A percentile compares a stretch with the other conserved stretches of the same genome.
phyloP scores from a whole-genome alignment of 2,329 filamentous ascomycete species.

The Fusarium hainanense region DNA sequence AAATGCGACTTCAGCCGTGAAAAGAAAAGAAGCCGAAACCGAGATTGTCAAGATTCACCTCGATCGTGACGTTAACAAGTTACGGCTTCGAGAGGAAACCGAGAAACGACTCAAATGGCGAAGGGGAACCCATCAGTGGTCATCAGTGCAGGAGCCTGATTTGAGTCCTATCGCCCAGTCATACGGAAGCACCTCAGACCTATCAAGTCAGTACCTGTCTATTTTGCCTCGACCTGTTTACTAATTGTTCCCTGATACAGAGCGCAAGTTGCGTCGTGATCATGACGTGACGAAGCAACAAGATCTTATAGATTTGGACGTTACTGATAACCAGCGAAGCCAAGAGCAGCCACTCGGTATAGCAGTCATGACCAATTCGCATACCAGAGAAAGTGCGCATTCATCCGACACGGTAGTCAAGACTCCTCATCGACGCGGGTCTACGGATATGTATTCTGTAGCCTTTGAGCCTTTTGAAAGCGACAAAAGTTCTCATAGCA shows the following conservation, averaged over 20 bases:
- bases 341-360: neutral
- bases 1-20: slow-evolving; percentile 51
- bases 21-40: slow-evolving; percentile 59
- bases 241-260: slow-evolving; percentile 26
- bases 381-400: slow-evolving; percentile 21
- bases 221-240: neutral
- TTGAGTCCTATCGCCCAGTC: slow-evolving; percentile 63
- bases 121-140: slow-evolving; percentile 61
- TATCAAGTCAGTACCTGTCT: slow-evolving; percentile 42
- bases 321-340: neutral
- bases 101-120: slow-evolving; percentile 59
- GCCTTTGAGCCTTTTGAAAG: slow-evolving; percentile 50
- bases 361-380: neutral
- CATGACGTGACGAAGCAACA: neutral
- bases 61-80: slow-evolving; percentile 51
- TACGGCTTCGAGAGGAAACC: slow-evolving; percentile 57
- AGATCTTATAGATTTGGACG: slow-evolving; percentile 26
- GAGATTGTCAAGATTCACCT: slow-evolving; percentile 51
- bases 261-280: slow-evolving; percentile 8
- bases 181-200: slow-evolving; percentile 39
- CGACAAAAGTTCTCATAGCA: slow-evolving; percentile 47
- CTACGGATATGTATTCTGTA: slow-evolving; percentile 38
- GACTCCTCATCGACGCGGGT: slow-evolving; percentile 46
- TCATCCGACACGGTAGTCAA: slow-evolving; percentile 56
- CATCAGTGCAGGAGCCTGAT: slow-evolving; percentile 61